These are phyloP conservation scores for Solanum appendiculatum DNA, from an alignment of 257 asterid species.

Conservation along the genomic window DNA sequence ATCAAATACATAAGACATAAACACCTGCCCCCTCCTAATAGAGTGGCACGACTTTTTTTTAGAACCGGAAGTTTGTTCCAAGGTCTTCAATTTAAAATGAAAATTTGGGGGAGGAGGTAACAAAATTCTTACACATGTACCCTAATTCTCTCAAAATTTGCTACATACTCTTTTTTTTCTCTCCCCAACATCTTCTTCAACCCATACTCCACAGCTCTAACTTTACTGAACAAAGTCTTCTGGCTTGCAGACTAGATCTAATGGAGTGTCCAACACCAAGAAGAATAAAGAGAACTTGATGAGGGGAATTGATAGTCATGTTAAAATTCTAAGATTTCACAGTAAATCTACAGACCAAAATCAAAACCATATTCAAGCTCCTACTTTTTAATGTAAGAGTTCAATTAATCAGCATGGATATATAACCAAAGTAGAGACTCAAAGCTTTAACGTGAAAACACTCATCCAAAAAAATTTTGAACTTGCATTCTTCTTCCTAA, in stretches of 20 bases:
- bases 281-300: neutral
- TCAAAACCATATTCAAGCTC: neutral
- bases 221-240: neutral
- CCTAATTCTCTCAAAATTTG: neutral
- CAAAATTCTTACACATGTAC: neutral
- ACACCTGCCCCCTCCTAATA: neutral
- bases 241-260: neutral
- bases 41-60: neutral
- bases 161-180: neutral
- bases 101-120: neutral
- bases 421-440: neutral
- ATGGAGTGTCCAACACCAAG: neutral
- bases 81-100: neutral
- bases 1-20: neutral
- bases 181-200: neutral
- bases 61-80: neutral
- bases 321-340: neutral
- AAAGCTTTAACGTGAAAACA: neutral
- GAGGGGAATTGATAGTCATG: neutral
- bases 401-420: neutral
- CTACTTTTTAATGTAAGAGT: neutral
- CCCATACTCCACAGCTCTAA: neutral
- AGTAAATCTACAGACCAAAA: neutral
- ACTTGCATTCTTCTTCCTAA: neutral
- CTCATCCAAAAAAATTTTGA: neutral